A percentile compares a stretch with the other conserved stretches of the same genome.
These are phyloP conservation scores for Elsinoe perseae DNA, from an alignment of 2,329 filamentous ascomycete genomes.

Conservation along the genomic window DNA sequence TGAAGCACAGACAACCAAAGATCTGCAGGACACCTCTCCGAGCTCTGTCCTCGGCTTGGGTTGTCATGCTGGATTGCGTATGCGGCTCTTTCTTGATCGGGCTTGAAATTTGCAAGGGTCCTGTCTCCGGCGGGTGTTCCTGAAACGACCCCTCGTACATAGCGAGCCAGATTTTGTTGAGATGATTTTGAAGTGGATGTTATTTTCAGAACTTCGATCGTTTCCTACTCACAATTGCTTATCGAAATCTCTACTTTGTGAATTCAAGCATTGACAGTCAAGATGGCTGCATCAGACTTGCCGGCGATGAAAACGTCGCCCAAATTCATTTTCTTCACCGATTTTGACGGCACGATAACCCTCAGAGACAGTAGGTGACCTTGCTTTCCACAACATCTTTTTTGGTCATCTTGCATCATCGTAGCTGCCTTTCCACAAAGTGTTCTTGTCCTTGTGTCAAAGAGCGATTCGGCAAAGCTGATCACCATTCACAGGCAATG, in stretches of 20 bases:
- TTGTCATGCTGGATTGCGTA: not conserved
- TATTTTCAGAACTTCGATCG: not conserved
- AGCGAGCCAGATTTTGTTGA: constrained; percentile 14
- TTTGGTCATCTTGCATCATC: too few species aligned
- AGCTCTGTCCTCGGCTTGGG: not conserved
- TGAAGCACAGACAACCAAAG: not conserved
- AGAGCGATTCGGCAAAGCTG: too few species aligned
- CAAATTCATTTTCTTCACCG: constrained; percentile 95
- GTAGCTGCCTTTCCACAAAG: too few species aligned
- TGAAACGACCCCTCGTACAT: not conserved
- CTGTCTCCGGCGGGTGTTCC: not conserved
- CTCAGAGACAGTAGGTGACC: constrained; percentile 53
- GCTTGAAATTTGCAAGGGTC: not conserved
- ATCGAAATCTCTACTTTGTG: not conserved
- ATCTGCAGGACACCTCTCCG: not conserved
- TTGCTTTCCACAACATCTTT: not conserved
- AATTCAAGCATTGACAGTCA: too few species aligned
- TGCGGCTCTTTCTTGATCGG: constrained; percentile 1
- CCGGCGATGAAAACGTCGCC: constrained; percentile 53
- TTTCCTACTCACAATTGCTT: not conserved
- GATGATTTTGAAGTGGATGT: not conserved
- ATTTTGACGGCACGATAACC: constrained; percentile 96
- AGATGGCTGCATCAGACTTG: constrained; percentile 31
- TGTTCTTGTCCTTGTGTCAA: too few species aligned
- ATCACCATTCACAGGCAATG: constrained; percentile 45